Percentiles rank a stretch among this genome's conserved stretches.
phyloP scores from a whole-genome alignment of 345 rosid genomes.

The Eucalyptus curtisii region DNA sequence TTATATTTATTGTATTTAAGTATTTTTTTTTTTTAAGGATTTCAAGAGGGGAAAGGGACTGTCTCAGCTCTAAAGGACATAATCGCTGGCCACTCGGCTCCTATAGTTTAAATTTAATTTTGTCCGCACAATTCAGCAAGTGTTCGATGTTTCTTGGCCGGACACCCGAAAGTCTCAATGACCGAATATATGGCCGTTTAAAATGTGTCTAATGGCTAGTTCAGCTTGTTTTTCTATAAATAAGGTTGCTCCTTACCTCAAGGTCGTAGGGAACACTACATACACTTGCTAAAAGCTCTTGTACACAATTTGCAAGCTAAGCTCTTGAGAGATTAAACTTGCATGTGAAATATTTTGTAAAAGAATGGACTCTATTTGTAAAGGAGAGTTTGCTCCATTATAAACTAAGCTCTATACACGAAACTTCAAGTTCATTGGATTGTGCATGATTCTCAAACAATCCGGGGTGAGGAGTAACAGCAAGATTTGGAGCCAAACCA shows the following conservation, averaged over 20 bases:
- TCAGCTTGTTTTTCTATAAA: background rate
- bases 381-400: background rate
- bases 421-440: background rate
- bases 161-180: no score
- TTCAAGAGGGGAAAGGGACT: no score
- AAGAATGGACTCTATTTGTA: background rate
- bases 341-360: background rate
- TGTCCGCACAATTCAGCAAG: no score
- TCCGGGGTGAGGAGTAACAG: fast-evolving
- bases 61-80: no score
- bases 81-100: no score
- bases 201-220: background rate
- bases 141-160: no score
- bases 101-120: no score
- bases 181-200: background rate
- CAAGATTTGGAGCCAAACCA: background rate
- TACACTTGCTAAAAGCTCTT: background rate
- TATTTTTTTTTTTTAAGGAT: no score
- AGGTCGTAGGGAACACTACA: background rate
- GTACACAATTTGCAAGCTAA: background rate
- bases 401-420: fast-evolving
- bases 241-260: background rate
- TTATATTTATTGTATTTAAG: no score
- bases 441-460: background rate
- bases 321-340: background rate